A percentile compares a stretch with the other conserved stretches of the same genome.
These are phyloP conservation scores for Saxophila tyrrhenica DNA, from an alignment of 495 filamentous ascomycete genomes.

Conservation along the genomic window DNA sequence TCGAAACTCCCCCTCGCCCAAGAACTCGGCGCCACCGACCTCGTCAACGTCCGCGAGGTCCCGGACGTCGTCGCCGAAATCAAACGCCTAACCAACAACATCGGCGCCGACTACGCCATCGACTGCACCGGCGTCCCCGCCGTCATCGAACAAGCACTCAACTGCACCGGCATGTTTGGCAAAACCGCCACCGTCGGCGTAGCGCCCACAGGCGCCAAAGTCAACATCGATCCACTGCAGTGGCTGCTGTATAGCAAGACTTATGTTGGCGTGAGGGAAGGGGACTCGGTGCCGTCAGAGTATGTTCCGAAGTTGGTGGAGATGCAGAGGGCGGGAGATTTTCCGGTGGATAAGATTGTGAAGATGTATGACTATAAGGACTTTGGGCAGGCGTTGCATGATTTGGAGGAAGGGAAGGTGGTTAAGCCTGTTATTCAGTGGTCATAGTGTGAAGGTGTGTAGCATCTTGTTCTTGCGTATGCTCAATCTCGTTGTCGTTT, in stretches of 20 bases:
- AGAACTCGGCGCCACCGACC: slow-evolving; percentile 20
- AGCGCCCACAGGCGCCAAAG: slow-evolving; percentile 1
- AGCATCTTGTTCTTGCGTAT: too few species aligned
- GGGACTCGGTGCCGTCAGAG: slow-evolving; percentile 6
- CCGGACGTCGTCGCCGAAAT: slow-evolving; percentile 9
- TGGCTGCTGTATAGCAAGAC: neutral
- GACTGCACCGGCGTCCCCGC: neutral
- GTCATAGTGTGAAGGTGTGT: too few species aligned
- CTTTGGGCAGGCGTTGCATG: slow-evolving; percentile 2
- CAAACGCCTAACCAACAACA: slow-evolving; percentile 3
- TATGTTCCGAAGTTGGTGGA: slow-evolving; percentile 11
- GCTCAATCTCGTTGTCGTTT: too few species aligned
- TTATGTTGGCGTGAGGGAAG: slow-evolving; percentile 6
- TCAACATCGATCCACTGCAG: slow-evolving; percentile 8
- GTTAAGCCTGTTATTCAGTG: slow-evolving; percentile 3
- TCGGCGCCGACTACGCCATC: slow-evolving; percentile 2
- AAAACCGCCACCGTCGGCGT: slow-evolving; percentile 7
- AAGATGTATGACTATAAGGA: slow-evolving; percentile 9
- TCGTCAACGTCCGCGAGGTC: slow-evolving; percentile 8
- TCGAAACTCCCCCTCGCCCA: slow-evolving; percentile 15
- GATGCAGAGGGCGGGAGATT: slow-evolving; percentile 11
- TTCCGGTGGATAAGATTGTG: slow-evolving; percentile 9
- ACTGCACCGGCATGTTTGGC: neutral
- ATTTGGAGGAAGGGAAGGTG: slow-evolving; percentile 1
- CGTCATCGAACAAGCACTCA: neutral